phyloP scores from a whole-genome alignment of 2,329 filamentous ascomycete genomes.

The Neurospora sp. region DNA sequence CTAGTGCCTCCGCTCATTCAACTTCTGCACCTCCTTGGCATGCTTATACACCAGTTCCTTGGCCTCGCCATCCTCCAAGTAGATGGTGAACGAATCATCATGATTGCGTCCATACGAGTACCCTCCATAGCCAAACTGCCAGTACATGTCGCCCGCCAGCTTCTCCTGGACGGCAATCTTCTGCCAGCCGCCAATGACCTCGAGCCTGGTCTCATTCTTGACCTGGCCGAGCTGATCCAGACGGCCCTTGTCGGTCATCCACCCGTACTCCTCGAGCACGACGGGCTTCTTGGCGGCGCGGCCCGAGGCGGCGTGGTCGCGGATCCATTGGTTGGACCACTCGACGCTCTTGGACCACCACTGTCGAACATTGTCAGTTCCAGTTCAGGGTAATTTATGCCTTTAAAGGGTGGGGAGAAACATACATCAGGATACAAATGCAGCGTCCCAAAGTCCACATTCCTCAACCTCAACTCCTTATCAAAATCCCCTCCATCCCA shows the following conservation, averaged over 20 bases:
- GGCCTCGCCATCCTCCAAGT: slow-evolving; percentile 39
- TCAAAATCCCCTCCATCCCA: slow-evolving; percentile 45
- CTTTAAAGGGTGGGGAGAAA: background rate
- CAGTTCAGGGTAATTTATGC: background rate
- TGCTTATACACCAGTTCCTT: slow-evolving; percentile 34
- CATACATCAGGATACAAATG: slow-evolving; percentile 42
- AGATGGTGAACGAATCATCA: slow-evolving; percentile 48
- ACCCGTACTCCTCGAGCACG: slow-evolving; percentile 46
- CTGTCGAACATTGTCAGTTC: background rate
- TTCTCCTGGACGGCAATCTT: slow-evolving; percentile 35
- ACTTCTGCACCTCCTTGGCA: slow-evolving; percentile 29
- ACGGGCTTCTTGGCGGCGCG: slow-evolving; percentile 39
- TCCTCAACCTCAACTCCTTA: slow-evolving; percentile 34
- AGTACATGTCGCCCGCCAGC: slow-evolving; percentile 41
- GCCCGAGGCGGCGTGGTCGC: slow-evolving; percentile 38
- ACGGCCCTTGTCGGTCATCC: slow-evolving; percentile 39
- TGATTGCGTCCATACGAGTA: slow-evolving; percentile 46
- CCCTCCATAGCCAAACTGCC: slow-evolving; percentile 42
- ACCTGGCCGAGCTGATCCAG: slow-evolving; percentile 34
- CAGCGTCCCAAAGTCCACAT: slow-evolving; percentile 45
- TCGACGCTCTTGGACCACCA: slow-evolving; percentile 42
- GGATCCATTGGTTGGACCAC: slow-evolving; percentile 46
- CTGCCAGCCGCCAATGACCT: slow-evolving; percentile 41
- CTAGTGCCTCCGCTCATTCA: slow-evolving; percentile 16
- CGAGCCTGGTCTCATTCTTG: slow-evolving; percentile 32